Percentiles rank a stretch among this genome's conserved stretches.
Conservation (phyloP, 176 grass and related monocot species). For the Melocanna baccifera region DNA sequence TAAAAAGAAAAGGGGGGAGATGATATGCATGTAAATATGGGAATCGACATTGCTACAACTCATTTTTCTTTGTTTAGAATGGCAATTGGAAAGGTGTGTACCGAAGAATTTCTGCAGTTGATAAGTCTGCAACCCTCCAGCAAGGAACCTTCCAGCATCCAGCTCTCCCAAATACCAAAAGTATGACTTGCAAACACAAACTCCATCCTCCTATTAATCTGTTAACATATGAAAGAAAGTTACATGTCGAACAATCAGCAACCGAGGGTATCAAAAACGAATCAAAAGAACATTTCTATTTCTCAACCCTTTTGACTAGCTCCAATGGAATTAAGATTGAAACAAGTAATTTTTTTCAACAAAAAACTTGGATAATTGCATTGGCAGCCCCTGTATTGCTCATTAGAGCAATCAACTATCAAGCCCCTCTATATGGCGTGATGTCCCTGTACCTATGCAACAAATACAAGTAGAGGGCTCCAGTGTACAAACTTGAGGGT, state of each 20-base stretch:
- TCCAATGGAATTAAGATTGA: neutral
- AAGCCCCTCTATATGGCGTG: neutral
- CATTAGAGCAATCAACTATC: neutral
- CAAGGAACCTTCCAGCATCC: slow-evolving; percentile 70
- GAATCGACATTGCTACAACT: neutral
- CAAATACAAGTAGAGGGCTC: neutral
- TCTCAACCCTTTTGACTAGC: neutral
- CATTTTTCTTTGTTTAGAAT: neutral
- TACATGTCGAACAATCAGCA: neutral
- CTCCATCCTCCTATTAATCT: slow-evolving; percentile 94
- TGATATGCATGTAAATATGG: neutral
- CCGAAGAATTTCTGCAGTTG: slow-evolving; percentile 82
- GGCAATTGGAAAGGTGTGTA: slow-evolving; percentile 33
- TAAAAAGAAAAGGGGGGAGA: neutral
- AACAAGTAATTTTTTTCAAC: neutral
- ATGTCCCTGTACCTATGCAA: neutral
- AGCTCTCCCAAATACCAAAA: slow-evolving; percentile 90
- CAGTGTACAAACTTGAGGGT: neutral
- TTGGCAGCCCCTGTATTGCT: neutral
- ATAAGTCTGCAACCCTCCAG: slow-evolving; percentile 73
- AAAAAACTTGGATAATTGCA: neutral
- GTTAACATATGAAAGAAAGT: slow-evolving; percentile 4
- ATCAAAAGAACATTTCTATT: neutral
- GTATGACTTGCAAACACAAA: slow-evolving; percentile 94
- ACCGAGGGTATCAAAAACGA: neutral